Evolutionary conservation across 768 basidiomycete species (phyloP), one percentile per base, ranked within the genome.

Genomic region (Lactarius pseudohatsudake): DNA sequence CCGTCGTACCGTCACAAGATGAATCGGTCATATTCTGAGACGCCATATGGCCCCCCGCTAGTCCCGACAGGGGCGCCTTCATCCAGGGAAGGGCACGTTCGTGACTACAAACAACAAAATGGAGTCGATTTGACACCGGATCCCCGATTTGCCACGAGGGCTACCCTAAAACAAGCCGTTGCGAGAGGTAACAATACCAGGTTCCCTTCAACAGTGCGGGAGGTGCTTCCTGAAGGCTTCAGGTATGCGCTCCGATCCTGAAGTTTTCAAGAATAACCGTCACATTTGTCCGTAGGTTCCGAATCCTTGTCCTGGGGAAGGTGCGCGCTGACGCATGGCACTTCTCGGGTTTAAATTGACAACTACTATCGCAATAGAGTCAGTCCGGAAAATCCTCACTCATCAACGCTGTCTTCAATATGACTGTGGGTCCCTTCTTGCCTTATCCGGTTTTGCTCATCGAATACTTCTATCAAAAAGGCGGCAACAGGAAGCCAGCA

Each of bases 331-430:
- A 26, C 2, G 11, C 13, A 22, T n/a, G 9, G 38, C 3, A 22
- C 13, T 5, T 6, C 9, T 5, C 6, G 13, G 15, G n/a, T 11
- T 20, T 6, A 32, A 28, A 16, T 28, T 62, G 20, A 66, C 20
- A 18, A 4, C 20, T 10, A 10, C n/a, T 34, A 5, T 62, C 22
- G 34, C 30, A 13, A 8, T 30, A 66, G 65, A 38, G 36, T 3
- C 34, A 20, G 11, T 66, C 65, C 3, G 65, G 65, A 34, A 66
- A 66, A 57, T 66, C 57, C 11, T 62, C 61, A 9, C 65, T 66
- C 40, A 58, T 62, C n/a, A 59, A 36, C 0, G 9, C 57, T 34
- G 10, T 53, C 18, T 66, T 58, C 11, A 38, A 53, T n/a, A 62
- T 58, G 61, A 15, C 65, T 18, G 65, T 66, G 22, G 11, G 65